Conservation (phyloP, 148 eudicot genomes). For the Oxyria digyna region DNA sequence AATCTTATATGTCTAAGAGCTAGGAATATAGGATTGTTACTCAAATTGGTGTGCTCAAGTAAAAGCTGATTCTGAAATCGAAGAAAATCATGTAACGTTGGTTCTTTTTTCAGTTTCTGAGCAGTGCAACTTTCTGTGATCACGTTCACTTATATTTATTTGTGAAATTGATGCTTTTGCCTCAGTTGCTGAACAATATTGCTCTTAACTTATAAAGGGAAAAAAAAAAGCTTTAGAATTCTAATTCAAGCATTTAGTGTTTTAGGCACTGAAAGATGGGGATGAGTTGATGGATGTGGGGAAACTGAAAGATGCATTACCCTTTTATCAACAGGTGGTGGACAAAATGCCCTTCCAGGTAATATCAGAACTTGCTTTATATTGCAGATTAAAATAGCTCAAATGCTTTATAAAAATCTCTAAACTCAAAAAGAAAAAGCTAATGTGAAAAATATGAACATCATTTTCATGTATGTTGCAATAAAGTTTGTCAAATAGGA, state of each 20-base stretch:
- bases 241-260: conserved; percentile 27
- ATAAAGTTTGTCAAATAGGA: background rate
- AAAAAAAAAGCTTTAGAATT: background rate
- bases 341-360: conserved; percentile 74
- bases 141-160: background rate
- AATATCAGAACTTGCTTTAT: conserved; percentile 1
- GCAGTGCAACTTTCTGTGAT: background rate
- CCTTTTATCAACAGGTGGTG: conserved; percentile 71
- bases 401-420: background rate
- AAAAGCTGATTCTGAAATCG: background rate
- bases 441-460: background rate
- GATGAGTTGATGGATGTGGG: conserved; percentile 79
- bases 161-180: background rate
- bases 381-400: background rate
- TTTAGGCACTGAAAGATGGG: conserved; percentile 78
- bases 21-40: background rate
- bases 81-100: background rate
- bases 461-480: background rate
- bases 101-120: background rate
- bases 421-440: background rate
- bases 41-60: background rate
- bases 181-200: background rate
- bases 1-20: background rate
- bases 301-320: conserved; percentile 68
- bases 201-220: background rate